Evolutionary conservation across 2,329 filamentous ascomycete genomes (phyloP).

Genomic region (Fusarium beomiforme): DNA sequence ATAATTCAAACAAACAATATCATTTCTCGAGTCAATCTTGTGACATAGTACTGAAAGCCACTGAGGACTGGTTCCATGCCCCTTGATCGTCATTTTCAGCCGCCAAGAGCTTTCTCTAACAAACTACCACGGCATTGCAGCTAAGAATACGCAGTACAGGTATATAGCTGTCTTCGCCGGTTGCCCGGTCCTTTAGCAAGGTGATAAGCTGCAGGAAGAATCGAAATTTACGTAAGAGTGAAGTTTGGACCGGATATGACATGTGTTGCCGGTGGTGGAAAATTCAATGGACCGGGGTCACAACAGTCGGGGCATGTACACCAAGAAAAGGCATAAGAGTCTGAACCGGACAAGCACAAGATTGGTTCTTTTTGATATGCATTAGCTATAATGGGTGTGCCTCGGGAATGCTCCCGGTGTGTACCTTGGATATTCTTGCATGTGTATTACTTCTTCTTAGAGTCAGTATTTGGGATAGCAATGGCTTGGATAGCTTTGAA

Average conservation of each 20-base stretch:
- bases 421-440: background rate
- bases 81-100: background rate
- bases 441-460: background rate
- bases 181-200: background rate
- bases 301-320: background rate
- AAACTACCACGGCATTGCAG: background rate
- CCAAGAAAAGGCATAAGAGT: background rate
- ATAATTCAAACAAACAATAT: background rate
- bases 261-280: constrained; percentile 14
- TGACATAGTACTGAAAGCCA: background rate
- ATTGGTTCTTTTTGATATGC: constrained; percentile 5
- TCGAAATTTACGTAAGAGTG: background rate
- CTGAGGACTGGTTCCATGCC: background rate
- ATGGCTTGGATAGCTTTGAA: background rate
- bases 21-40: background rate
- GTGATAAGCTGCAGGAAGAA: background rate
- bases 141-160: background rate
- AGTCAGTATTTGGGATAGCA: background rate
- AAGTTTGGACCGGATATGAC: constrained; percentile 10
- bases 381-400: constrained; percentile 6
- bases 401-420: constrained; percentile 21
- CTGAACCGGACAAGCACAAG: background rate
- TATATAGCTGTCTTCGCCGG: background rate
- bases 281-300: background rate
- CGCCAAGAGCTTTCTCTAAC: background rate